phyloP scores from a whole-genome alignment of 257 asterid species.

The Solanum lycopersicoides region DNA sequence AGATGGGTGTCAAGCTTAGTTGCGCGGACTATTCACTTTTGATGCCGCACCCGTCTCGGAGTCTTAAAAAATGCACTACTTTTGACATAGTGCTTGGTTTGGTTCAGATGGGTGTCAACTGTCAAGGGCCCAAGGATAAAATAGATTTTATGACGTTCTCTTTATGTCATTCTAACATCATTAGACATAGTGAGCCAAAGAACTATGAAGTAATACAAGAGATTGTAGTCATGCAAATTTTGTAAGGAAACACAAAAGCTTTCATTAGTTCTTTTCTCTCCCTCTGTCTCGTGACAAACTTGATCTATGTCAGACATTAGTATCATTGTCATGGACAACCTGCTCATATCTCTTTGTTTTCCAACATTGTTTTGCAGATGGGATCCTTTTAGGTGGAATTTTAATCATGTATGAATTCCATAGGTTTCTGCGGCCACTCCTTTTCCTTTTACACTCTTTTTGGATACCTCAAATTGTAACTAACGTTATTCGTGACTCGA shows the following conservation, averaged over 20 bases:
- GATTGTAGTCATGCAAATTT: neutral
- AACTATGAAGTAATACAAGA: neutral
- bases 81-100: neutral
- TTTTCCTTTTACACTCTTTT: slow-evolving; percentile 80
- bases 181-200: neutral
- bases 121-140: neutral
- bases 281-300: neutral
- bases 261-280: neutral
- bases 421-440: slow-evolving; percentile 53
- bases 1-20: neutral
- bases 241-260: neutral
- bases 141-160: neutral
- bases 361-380: slow-evolving; percentile 52
- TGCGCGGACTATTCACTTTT: too few species aligned
- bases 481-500: slow-evolving; percentile 74
- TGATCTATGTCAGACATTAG: neutral
- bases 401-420: slow-evolving; percentile 88
- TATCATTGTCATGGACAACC: neutral
- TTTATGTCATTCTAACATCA: neutral
- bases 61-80: too few species aligned
- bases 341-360: neutral
- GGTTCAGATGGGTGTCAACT: neutral
- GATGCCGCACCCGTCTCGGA: too few species aligned
- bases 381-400: slow-evolving; percentile 86
- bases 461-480: slow-evolving; percentile 91